These are phyloP conservation scores for Pyrus bretschneideri DNA, from an alignment of 306 rosid genomes.

Conservation along the genomic window DNA sequence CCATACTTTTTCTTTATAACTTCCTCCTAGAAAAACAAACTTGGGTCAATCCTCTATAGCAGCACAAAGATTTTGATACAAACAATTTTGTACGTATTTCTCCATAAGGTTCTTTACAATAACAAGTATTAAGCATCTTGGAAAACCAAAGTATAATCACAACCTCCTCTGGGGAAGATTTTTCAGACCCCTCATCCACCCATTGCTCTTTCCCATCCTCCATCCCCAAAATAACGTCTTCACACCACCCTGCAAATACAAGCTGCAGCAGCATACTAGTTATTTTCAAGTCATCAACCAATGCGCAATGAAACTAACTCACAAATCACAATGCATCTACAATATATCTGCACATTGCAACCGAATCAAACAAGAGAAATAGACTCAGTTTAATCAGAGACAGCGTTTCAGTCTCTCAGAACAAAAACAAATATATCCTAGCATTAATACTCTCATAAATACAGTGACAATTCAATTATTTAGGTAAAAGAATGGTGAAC, in stretches of 20 bases:
- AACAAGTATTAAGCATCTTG: not conserved
- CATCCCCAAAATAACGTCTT: conserved; percentile 40
- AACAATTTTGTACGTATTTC: not conserved
- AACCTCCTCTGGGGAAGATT: conserved; percentile 55
- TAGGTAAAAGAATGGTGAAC: not conserved
- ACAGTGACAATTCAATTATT: not conserved
- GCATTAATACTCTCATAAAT: not conserved
- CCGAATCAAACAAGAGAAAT: not conserved
- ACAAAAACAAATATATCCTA: not conserved
- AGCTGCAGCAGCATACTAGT: conserved; percentile 22
- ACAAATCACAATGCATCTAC: not conserved
- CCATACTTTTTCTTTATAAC: conserved; percentile 85
- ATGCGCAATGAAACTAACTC: not conserved
- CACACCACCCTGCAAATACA: conserved; percentile 20
- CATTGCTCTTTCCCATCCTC: conserved; percentile 49
- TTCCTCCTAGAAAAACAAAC: conserved; percentile 55
- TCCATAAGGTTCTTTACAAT: not conserved
- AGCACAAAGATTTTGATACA: not conserved
- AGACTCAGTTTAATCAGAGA: not conserved
- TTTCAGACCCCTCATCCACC: conserved; percentile 32
- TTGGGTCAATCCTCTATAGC: conserved; percentile 7
- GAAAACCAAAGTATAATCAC: conserved; percentile 8
- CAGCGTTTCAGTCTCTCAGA: not conserved
- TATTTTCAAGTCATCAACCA: not conserved
- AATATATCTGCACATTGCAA: not conserved